phyloP scores from a whole-genome alignment of 306 rosid genomes.

The Casuarina glauca region DNA sequence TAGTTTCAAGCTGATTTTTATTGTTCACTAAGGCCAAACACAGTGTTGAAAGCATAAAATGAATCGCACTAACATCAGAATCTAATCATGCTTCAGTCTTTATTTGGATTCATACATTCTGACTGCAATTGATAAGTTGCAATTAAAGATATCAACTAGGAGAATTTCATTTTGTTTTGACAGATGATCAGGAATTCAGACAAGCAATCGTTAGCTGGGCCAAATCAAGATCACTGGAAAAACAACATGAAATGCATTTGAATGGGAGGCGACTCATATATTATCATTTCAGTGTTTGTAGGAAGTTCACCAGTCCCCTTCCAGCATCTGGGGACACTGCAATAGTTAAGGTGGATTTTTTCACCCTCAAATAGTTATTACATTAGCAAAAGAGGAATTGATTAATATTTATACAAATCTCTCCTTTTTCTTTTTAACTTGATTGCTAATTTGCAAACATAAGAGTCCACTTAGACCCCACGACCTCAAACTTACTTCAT shows the following conservation, averaged over 20 bases:
- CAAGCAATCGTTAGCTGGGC: neutral
- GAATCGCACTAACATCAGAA: neutral
- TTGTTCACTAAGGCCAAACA: neutral
- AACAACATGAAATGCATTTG: neutral
- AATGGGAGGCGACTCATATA: neutral
- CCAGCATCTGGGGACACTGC: neutral
- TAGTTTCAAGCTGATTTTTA: neutral
- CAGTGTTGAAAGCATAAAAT: neutral
- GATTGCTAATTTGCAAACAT: neutral
- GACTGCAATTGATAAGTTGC: neutral
- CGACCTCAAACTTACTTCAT: neutral
- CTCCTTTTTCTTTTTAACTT: neutral
- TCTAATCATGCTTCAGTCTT: neutral
- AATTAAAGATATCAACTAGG: neutral
- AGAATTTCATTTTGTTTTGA: neutral
- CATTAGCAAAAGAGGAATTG: neutral
- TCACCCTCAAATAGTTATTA: neutral
- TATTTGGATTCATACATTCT: neutral
- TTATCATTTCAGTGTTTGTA: neutral
- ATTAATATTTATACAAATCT: neutral
- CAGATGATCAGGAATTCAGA: neutral
- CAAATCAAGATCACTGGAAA: neutral
- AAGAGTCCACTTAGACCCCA: neutral
- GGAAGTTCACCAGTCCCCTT: too few species aligned
- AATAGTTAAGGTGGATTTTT: neutral